Evolutionary conservation across 2,329 filamentous ascomycete genomes (phyloP).

Genomic region (Spiromastix sp.): DNA sequence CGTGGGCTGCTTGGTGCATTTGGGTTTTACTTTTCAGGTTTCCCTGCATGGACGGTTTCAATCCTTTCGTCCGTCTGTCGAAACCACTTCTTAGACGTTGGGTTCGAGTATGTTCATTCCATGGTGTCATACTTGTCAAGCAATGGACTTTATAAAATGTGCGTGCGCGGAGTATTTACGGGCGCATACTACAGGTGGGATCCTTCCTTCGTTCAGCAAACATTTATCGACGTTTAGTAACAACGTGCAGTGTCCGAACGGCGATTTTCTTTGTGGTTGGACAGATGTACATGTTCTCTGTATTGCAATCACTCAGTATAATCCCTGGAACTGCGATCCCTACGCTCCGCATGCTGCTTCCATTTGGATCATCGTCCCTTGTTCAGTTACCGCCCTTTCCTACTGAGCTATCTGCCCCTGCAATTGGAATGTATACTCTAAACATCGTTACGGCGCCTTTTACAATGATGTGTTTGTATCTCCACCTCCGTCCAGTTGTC

Average conservation of each 20-base stretch:
- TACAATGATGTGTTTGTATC: slow-evolving; percentile 24
- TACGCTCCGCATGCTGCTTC: slow-evolving; percentile 22
- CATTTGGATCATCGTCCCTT: slow-evolving; percentile 26
- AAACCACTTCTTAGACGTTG: slow-evolving; percentile 26
- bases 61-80: slow-evolving; percentile 28
- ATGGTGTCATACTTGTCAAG: slow-evolving; percentile 15
- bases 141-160: slow-evolving; percentile 17
- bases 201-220: neutral
- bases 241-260: slow-evolving; percentile 21
- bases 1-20: slow-evolving; percentile 22
- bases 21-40: slow-evolving; percentile 31
- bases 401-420: slow-evolving; percentile 17
- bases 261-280: slow-evolving; percentile 28
- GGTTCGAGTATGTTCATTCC: slow-evolving; percentile 21
- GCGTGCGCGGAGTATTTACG: slow-evolving; percentile 18
- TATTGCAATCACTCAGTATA: slow-evolving; percentile 33
- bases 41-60: slow-evolving; percentile 29
- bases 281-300: slow-evolving; percentile 33
- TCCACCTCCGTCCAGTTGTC: slow-evolving; percentile 26
- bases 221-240: slow-evolving; percentile 11
- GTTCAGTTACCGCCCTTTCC: slow-evolving; percentile 24
- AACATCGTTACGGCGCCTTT: slow-evolving; percentile 26
- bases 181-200: slow-evolving; percentile 7
- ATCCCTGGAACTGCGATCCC: slow-evolving; percentile 25
- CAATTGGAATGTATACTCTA: slow-evolving; percentile 17